Percentiles rank a stretch among this genome's conserved stretches.
Evolutionary conservation across 2,329 filamentous ascomycete genomes (phyloP).

Genomic region (Nemania diffusa): DNA sequence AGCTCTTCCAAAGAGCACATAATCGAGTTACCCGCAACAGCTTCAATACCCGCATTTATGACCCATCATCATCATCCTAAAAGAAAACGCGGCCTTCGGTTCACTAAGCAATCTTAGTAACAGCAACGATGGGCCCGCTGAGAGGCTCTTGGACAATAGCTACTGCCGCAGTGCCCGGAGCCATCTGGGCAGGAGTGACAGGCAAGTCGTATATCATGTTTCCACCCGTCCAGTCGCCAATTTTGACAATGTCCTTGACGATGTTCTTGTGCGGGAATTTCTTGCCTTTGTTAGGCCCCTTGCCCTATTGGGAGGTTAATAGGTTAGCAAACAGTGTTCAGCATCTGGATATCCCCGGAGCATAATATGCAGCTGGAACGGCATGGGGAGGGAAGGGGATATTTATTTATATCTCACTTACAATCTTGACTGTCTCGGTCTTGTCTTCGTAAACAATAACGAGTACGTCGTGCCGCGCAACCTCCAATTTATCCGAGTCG

Average conservation of each 20-base stretch:
- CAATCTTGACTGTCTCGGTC: conserved; percentile 17
- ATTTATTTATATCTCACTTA: neutral
- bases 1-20: neutral
- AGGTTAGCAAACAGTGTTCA: neutral
- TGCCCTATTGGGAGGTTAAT: neutral
- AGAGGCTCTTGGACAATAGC: conserved; percentile 45
- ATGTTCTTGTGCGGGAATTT: conserved; percentile 50
- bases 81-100: neutral
- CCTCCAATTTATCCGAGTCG: conserved; percentile 39
- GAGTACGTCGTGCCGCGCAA: conserved; percentile 24
- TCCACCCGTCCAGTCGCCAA: conserved; percentile 51
- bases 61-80: neutral
- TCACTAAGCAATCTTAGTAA: conserved; percentile 35
- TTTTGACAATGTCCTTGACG: conserved; percentile 48
- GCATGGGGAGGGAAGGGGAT: neutral
- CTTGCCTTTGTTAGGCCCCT: conserved; percentile 37
- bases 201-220: conserved; percentile 46
- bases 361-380: neutral
- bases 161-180: conserved; percentile 44
- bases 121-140: conserved; percentile 45
- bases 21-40: neutral
- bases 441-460: conserved; percentile 45
- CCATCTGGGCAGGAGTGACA: conserved; percentile 36
- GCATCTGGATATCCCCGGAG: too few relatives aligned
- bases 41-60: neutral